Evolutionary conservation across 495 filamentous ascomycete species (phyloP), one percentile per base, ranked within the genome.

Genomic region (Tuber calosporum): DNA sequence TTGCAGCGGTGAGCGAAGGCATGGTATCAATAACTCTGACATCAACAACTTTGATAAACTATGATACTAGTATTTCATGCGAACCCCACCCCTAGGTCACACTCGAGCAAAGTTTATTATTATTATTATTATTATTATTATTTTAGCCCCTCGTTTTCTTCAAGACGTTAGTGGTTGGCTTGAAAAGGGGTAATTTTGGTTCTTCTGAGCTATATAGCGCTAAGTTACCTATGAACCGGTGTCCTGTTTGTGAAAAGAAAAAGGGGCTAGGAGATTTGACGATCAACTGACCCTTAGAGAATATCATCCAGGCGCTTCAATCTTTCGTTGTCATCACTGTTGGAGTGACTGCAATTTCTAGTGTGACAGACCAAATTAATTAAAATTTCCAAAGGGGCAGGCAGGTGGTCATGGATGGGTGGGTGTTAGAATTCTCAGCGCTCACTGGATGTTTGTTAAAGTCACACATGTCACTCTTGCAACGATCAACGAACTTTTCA

Each of bases 31-130:
- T n/a, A 6, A 13, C 38, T 40, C 22, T 37, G 8, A 8, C 19
- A 72, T 6, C n/a, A 26, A n/a, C n/a, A 40, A 62, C 36, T 37
- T 66, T 17, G 22, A 40, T 40, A 66, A 43, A 43, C 42, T 19
- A n/a, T n/a, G n/a, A n/a, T n/a, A n/a, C n/a, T n/a, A n/a, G n/a
- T n/a, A 72, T 41, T 69, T 38, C 72, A 45, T 69, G 67, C n/a
- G 62, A 26, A 75, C 72, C 69, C 73, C 69, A 45, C 66, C 70
- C n/a, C 70, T 53, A 8, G 34, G 41, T 58, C 58, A 39, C 71
- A 58, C 48, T 66, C 34, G 37, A 68, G 41, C 53, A 34, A 68
- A 74, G 40, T 19, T 58, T 69, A n/a, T n/a, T n/a, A n/a, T n/a
- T n/a, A n/a, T n/a, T n/a, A n/a, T n/a, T n/a, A n/a, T n/a, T n/a